These are phyloP conservation scores for Lachnellula subtilissima DNA, from an alignment of 2,329 filamentous ascomycete species.

Conservation along the genomic window DNA sequence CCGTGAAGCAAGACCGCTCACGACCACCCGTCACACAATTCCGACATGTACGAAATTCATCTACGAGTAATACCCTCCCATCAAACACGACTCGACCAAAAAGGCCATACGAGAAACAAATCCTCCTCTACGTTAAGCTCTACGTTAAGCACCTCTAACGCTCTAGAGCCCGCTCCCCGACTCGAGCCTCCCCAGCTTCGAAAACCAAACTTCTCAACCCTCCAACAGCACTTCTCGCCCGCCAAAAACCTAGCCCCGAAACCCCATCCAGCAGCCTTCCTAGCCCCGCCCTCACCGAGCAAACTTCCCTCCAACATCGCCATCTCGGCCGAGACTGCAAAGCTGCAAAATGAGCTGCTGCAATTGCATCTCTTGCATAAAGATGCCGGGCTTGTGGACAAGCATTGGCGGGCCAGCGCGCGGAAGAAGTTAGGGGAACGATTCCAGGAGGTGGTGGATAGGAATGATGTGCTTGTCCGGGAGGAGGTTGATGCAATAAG, in stretches of 20 bases:
- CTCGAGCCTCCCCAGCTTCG: constrained; percentile 15
- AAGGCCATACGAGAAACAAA: constrained; percentile 24
- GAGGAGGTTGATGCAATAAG: constrained; percentile 45
- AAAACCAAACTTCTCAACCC: constrained; percentile 47
- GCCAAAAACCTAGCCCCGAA: constrained; percentile 58
- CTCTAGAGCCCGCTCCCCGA: constrained; percentile 7
- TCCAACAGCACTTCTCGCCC: constrained; percentile 65
- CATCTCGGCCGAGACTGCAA: constrained; percentile 51
- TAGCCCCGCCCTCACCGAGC: constrained; percentile 56
- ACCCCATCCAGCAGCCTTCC: constrained; percentile 52
- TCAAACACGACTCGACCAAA: constrained; percentile 5
- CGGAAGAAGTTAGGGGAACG: constrained; percentile 41
- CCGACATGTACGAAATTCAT: constrained; percentile 26
- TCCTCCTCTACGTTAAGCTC: constrained; percentile 19
- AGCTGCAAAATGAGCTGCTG: constrained; percentile 59
- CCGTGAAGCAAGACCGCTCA: constrained; percentile 27
- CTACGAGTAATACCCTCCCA: constrained; percentile 16
- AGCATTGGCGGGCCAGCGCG: constrained; percentile 54
- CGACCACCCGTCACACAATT: constrained; percentile 23
- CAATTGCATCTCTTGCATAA: constrained; percentile 62
- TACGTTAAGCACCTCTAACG: constrained; percentile 14
- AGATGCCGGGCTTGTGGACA: constrained; percentile 40
- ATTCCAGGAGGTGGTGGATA: constrained; percentile 36
- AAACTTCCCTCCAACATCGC: constrained; percentile 58
- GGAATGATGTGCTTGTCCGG: constrained; percentile 38